phyloP scores from a whole-genome alignment of 2,329 filamentous ascomycete genomes.

The Claviceps africana region DNA sequence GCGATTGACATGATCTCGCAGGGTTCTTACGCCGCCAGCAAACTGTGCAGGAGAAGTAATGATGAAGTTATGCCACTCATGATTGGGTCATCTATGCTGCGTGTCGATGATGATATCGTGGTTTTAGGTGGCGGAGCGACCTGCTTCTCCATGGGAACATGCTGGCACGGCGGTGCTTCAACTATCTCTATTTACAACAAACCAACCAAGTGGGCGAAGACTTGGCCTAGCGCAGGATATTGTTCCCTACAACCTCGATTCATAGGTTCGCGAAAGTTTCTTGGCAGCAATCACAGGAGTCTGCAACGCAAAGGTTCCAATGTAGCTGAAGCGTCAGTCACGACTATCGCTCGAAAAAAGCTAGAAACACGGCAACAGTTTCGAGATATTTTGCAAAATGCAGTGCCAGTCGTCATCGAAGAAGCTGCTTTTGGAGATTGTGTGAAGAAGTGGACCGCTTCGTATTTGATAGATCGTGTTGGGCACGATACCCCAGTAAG shows the following conservation, averaged over 20 bases:
- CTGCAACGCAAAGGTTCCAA: background rate
- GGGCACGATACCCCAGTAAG: slow-evolving; percentile 47
- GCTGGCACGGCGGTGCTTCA: slow-evolving; percentile 56
- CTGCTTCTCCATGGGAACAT: slow-evolving; percentile 83
- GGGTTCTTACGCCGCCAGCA: slow-evolving; percentile 20
- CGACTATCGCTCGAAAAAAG: slow-evolving; percentile 34
- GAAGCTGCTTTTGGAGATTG: slow-evolving; percentile 54
- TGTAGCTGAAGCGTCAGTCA: slow-evolving; percentile 10
- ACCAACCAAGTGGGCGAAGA: background rate
- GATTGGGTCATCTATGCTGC: slow-evolving; percentile 48
- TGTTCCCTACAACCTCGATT: slow-evolving; percentile 7
- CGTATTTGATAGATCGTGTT: slow-evolving; percentile 51
- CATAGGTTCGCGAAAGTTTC: slow-evolving; percentile 16
- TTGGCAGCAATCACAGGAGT: slow-evolving; percentile 5
- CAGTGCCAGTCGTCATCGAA: slow-evolving; percentile 47
- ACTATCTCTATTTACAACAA: slow-evolving; percentile 16
- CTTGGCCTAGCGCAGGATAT: background rate
- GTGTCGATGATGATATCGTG: slow-evolving; percentile 36
- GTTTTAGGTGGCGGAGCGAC: slow-evolving; percentile 70
- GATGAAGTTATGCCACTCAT: slow-evolving; percentile 41
- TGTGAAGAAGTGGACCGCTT: slow-evolving; percentile 49
- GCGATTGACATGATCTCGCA: slow-evolving; percentile 11
- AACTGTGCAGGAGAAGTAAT: slow-evolving; percentile 3
- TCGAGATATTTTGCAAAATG: slow-evolving; percentile 37
- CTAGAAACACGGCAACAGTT: slow-evolving; percentile 45